Evolutionary conservation across 805 yeast genomes (phyloP), one percentile per base, ranked within the genome.

Genomic region (Alloascoidea africana): DNA sequence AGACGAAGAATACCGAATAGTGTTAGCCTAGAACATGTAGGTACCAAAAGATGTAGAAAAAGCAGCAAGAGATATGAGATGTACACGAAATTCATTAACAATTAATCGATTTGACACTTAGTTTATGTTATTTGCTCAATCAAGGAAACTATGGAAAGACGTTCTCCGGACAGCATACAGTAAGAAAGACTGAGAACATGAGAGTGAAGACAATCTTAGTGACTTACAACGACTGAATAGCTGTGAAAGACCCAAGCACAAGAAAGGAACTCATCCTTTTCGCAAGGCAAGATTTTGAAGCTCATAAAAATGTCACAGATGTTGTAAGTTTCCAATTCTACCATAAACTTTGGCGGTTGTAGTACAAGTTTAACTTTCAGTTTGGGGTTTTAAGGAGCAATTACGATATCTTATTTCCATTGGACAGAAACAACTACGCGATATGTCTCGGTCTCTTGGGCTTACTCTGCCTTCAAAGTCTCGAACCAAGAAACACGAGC

Each of bases 61-160:
- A n/a, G n/a, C n/a, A n/a, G n/a, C n/a, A n/a, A n/a, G n/a, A n/a
- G n/a, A n/a, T n/a, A n/a, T n/a, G n/a, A n/a, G n/a, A n/a, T n/a
- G n/a, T n/a, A n/a, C n/a, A n/a, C n/a, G n/a, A n/a, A n/a, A n/a
- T n/a, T n/a, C n/a, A n/a, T n/a, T n/a, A n/a, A n/a, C n/a, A n/a
- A n/a, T n/a, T n/a, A n/a, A n/a, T n/a, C n/a, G n/a, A n/a, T n/a
- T n/a, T n/a, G n/a, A n/a, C n/a, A n/a, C n/a, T n/a, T 38, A 55
- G 58, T 56, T 56, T 41, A 48, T 58, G 3, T 58, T 55, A 32
- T 40, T 52, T n/a, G 46, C 59, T 8, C 53, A 57, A 33, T 42
- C 59, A 2, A 47, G 46, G 8, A 46, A 46, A 30, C 49, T 56
- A 1, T 56, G 59, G 58, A 44, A 58, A 16, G 49, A 45, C 33